Base-by-base conservation (phyloP, 495 filamentous ascomycete species). In the Lichina pygmaea region DNA sequence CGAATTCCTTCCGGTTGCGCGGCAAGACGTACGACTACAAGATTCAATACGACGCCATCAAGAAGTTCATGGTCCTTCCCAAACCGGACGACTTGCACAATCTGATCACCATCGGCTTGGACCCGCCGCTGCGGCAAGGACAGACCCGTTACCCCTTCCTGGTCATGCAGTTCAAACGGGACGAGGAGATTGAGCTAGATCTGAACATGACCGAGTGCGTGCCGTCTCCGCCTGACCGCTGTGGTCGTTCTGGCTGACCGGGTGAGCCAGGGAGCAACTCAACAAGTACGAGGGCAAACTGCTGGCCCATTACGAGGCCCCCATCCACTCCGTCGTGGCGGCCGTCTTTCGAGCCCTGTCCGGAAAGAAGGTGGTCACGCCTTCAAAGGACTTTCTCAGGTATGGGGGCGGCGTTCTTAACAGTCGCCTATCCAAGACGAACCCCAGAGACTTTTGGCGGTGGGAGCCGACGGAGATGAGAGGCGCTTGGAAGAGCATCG, bases 1-100 rank as follows among this genome's bases (percentile, higher is more conserved):
- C 95, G 57, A 73, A 75, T 1, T 95, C 91, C 6, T 95, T 99
- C 72, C 78, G 91, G 47, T 72, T 99, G 47, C 86, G 91, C 43
- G 91, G 91, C 44, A 95, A 95, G 62, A 99, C 91, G 33, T 99
- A 99, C 68, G 91, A 95, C 66, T 99, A 99, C 72, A 99, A 99
- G 68, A 93, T 99, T 50, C 83, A 93, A 62, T 99, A 93, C 57
- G 80, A 93, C 34, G 69, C 74, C 34, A 82, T 94, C 64, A 99
- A 99, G 66, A 95, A 95, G 60, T 95, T 95, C 60, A 91, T 99
- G 72, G 66, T 93, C 45, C 74, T 99, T 6, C 91, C 91, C 6
- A 99, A 95, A 63, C 86, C 89, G 8, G 91, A 99, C 60, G 91
- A 99, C 42, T 64, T 86, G 17, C 91, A 99, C 56, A 82, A 73